Conservation (phyloP, 2,329 filamentous ascomycete genomes). For the Penicillium glabrum region DNA sequence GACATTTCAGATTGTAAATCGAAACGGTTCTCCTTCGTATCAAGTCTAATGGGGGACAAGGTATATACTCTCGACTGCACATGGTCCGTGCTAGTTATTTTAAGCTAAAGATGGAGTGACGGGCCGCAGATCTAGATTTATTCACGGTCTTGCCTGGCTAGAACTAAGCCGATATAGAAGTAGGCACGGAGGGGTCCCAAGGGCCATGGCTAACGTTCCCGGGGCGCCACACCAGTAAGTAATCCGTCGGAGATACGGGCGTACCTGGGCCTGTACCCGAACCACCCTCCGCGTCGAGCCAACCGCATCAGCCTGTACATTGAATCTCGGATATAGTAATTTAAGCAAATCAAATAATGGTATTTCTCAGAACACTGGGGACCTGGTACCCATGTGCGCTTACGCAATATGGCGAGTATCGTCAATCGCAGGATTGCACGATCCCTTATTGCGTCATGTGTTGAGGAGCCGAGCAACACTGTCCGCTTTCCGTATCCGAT, state of each 20-base stretch:
- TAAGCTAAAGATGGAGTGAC: background rate
- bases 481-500: slow-evolving; percentile 25
- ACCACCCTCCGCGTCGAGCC: background rate
- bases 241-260: background rate
- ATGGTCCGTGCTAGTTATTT: background rate
- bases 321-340: background rate
- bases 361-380: background rate
- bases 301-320: background rate
- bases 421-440: slow-evolving; percentile 8
- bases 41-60: background rate
- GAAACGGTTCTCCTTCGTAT: background rate
- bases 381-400: background rate
- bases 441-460: slow-evolving; percentile 33
- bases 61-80: background rate
- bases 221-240: background rate
- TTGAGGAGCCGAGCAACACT: slow-evolving; percentile 12
- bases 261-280: background rate
- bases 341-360: background rate
- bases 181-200: background rate
- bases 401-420: slow-evolving; percentile 6
- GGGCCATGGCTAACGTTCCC: background rate
- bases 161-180: background rate
- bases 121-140: background rate
- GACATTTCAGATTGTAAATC: background rate
- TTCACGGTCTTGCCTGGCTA: background rate